Percentiles rank a stretch among this genome's conserved stretches.
phyloP scores from a whole-genome alignment of 768 basidiomycete species.

The Glaciozyma antarctica region DNA sequence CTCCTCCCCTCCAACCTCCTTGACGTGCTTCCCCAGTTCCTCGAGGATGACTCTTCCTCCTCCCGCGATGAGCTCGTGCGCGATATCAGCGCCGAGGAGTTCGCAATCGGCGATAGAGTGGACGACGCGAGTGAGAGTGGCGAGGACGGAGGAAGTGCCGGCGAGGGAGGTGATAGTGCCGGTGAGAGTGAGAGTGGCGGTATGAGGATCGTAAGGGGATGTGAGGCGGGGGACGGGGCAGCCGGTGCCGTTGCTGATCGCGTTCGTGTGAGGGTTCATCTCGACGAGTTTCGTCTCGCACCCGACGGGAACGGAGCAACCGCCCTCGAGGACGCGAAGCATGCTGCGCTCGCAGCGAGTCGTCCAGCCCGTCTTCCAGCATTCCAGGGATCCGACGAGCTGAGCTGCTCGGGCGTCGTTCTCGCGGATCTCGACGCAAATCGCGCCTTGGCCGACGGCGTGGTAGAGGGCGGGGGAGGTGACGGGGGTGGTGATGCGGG shows the following conservation, averaged over 20 bases:
- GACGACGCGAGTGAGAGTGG: conserved; percentile 51
- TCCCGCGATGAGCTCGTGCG: conserved; percentile 51
- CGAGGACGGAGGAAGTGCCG: conserved; percentile 62
- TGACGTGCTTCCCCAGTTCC: conserved; percentile 54
- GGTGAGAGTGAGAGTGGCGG: conserved; percentile 51
- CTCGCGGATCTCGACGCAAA: conserved; percentile 65
- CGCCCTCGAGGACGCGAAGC: conserved; percentile 83
- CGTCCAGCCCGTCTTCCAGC: conserved; percentile 65
- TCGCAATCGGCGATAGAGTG: conserved; percentile 54
- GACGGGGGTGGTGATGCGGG: conserved; percentile 68
- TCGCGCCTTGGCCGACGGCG: conserved; percentile 90
- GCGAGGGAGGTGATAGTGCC: conserved; percentile 78
- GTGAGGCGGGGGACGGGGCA: conserved; percentile 16
- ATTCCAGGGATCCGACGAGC: conserved; percentile 59
- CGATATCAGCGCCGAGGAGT: conserved; percentile 57
- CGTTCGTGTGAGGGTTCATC: conserved; percentile 18
- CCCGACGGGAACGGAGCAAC: conserved; percentile 94
- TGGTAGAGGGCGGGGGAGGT: conserved; percentile 65
- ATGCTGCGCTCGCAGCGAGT: conserved; percentile 79
- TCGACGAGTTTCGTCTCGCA: conserved; percentile 47
- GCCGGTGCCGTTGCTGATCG: not conserved
- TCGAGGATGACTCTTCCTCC: conserved; percentile 75
- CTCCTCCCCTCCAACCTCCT: conserved; percentile 6
- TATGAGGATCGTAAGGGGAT: conserved; percentile 18
- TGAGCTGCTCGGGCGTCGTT: conserved; percentile 53